Evolutionary conservation across 1,284 basidiomycete species (phyloP), one percentile per base, ranked within the genome.

Genomic region (Austroboletus niveus): DNA sequence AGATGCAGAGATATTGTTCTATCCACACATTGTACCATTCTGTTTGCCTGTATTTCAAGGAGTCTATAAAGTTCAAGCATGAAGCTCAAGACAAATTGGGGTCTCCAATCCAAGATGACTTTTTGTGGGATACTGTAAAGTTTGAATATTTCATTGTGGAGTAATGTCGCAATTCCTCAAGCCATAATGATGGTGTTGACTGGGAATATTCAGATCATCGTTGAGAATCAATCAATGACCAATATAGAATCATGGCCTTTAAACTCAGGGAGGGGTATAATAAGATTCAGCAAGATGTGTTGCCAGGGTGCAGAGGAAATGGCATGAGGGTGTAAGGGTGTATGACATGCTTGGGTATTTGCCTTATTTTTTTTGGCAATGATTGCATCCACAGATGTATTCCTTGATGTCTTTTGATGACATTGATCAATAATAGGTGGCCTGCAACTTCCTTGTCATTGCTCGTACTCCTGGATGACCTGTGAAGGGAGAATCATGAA

Each of bases 21-120:
- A 78, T 24, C 38, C 69, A 62, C 49, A 71, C 68, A 47, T 77
- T 78, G 0, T 67, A 40, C 0, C 59, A 36, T 59, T 78, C 72
- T 0, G 67, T 62, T 2, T 55, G 42, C 0, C 72, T 64, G 48
- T 73, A 64, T 70, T 15, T 57, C 64, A 7, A 69, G 54, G 6
- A 61, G 45, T 27, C 48, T 44, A 39, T 58, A 60, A 0, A 73
- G 54, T 24, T 64, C 65, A 14, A 48, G 29, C 48, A 67, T 71
- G 20, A 75, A 68, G 15, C 59, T 50, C 0, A 67, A 62, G 0
- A 65, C 54, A 47, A 77, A 78, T 41, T 68, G 62, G 0, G 66
- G 52, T 1, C 75, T 75, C 29, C 68, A 30, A 49, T 52, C 32
- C 1, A 27, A 52, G 2, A 48, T 42, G 0, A 52, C 38, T 17